Conservation (phyloP, 352 stramenopile genomes). For the Globisporangium radiosum region DNA sequence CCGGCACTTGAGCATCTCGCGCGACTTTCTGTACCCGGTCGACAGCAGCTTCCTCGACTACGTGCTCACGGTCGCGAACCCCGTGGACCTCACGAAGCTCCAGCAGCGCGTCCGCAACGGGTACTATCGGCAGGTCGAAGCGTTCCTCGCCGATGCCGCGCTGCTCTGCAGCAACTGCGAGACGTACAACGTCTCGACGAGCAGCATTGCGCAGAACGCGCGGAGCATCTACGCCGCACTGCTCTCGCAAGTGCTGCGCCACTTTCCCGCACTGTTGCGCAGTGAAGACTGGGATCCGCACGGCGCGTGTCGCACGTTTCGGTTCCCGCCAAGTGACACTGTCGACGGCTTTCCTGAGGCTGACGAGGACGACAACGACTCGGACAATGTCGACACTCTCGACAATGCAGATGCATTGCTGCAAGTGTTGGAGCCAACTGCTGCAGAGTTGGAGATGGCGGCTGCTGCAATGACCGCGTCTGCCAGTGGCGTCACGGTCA, state of each 20-base stretch:
- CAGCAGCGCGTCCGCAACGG: constrained; percentile 44
- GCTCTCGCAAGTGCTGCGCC: constrained; percentile 47
- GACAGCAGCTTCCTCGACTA: constrained; percentile 74
- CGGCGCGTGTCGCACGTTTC: constrained; percentile 18
- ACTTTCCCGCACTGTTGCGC: constrained; percentile 48
- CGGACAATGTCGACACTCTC: constrained; percentile 9
- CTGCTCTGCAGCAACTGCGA: constrained; percentile 76
- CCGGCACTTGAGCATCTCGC: constrained; percentile 62
- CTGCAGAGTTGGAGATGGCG: background rate
- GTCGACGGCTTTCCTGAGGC: constrained; percentile 24
- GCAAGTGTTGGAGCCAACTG: too few relatives aligned
- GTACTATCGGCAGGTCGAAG: constrained; percentile 85
- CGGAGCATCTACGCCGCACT: constrained; percentile 58
- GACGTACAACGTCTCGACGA: constrained; percentile 80
- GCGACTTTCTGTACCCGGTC: constrained; percentile 79
- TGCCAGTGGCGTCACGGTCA: background rate
- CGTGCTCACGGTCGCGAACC: constrained; percentile 73
- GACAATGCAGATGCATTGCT: too few relatives aligned
- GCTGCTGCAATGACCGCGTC: background rate
- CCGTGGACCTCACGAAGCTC: constrained; percentile 82
- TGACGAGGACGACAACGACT: constrained; percentile 4
- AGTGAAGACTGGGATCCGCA: constrained; percentile 17
- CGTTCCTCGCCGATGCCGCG: constrained; percentile 70
- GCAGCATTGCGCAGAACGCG: constrained; percentile 75
- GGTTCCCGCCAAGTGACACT: constrained; percentile 56